Evolutionary conservation across 1,284 basidiomycete genomes (phyloP).

Genomic region (Prillingera fragicola): DNA sequence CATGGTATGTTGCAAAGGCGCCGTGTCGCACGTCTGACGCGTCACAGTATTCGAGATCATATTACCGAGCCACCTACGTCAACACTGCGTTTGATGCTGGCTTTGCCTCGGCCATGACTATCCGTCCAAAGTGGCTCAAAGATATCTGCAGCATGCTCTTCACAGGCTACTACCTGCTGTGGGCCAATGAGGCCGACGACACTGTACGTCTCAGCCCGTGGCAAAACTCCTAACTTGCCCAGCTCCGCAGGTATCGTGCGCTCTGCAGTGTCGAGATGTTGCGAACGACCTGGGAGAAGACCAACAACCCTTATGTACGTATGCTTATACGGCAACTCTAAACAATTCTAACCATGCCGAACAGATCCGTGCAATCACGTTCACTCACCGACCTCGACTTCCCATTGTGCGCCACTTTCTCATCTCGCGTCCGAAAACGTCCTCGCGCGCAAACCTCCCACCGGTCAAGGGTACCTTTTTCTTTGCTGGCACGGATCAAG

Average conservation of each 20-base stretch:
- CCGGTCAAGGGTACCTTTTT: conserved; percentile 81
- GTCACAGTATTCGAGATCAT: conserved; percentile 81
- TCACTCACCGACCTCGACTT: conserved; percentile 56
- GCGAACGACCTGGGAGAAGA: conserved; percentile 93
- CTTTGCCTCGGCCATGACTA: conserved; percentile 89
- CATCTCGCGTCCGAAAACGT: conserved; percentile 72
- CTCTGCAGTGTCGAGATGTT: conserved; percentile 95
- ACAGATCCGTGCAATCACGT: conserved; percentile 66
- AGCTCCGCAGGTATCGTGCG: conserved; percentile 85
- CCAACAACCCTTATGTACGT: conserved; percentile 76
- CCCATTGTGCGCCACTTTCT: conserved; percentile 68
- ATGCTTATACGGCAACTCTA: too few species aligned
- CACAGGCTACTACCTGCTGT: conserved; percentile 86
- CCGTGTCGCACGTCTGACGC: too few species aligned
- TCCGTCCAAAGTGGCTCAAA: conserved; percentile 85
- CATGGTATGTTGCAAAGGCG: neutral
- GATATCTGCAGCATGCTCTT: conserved; percentile 81
- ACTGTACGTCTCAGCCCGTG: conserved; percentile 56
- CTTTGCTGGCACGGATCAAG: conserved; percentile 65
- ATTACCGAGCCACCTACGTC: conserved; percentile 97
- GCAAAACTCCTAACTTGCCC: conserved; percentile 4
- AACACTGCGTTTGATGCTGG: conserved; percentile 91
- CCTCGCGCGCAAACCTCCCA: conserved; percentile 59
- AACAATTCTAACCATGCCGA: neutral
- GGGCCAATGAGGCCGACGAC: conserved; percentile 87